Base-by-base conservation (phyloP, 257 asterid species). In the Solanum gracilifrons region DNA sequence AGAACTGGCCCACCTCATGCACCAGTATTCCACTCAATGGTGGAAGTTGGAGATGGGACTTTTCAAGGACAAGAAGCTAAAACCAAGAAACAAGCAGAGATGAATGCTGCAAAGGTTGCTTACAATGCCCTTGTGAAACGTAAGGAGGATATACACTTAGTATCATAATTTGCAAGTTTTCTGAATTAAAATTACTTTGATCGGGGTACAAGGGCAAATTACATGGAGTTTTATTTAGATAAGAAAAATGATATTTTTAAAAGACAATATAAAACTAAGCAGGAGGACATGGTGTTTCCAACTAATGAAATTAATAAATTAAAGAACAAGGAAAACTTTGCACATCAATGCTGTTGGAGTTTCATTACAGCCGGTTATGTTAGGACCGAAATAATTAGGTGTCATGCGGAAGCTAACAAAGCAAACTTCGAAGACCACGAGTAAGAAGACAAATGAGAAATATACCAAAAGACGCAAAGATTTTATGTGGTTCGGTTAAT, bases 61-160 rank as follows among this genome's bases (percentile, higher is more conserved):
- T 93, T 90, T 85, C 82, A 37, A 87, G 98, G 99, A 36, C 88
- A 76, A 60, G 96, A 92, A 88, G 94, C 95, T 76, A 94, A 90
- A 87, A 92, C 94, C 36, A 96, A 93, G 93, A 96, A 95, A 90
- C 95, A 85, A 82, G 94, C 98, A 75, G 99, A 96, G 92, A 93
- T 93, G 95, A 91, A 88, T 87, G 98, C 98, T 69, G 98, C 98
- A 21, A 93, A 93, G 90, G 91, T 88, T 90, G 98, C 97, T 55
- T 95, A 92, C 83, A 66, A 29, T 39, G 89, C 91, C 87, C 92
- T 95, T 71, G 69, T 86, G 3, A 83, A 90, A 76, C 37, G 98
- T 95, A 93, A 90, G 94, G 62, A 90, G 72, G 80, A 90, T 66
- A 80, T n/a, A 79, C 69, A 46, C 66, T 80, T 13, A 46, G 41